Evolutionary conservation across 2,329 filamentous ascomycete species (phyloP).

Genomic region (Fusarium compactum): DNA sequence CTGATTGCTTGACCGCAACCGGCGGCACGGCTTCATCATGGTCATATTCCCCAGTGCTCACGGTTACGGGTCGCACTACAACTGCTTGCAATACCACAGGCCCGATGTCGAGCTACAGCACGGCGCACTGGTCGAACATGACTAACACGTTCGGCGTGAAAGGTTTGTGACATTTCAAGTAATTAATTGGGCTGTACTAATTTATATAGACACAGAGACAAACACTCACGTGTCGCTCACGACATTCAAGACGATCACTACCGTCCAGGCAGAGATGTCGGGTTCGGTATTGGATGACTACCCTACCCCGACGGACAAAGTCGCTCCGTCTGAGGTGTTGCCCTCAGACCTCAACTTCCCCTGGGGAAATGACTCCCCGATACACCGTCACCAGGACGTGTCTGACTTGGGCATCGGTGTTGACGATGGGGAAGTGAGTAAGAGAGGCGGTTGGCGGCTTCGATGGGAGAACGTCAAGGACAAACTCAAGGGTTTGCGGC

Average conservation of each 20-base stretch:
- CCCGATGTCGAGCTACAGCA: conserved; percentile 23
- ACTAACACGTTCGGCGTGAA: conserved; percentile 25
- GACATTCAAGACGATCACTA: conserved; percentile 42
- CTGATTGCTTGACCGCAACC: conserved; percentile 25
- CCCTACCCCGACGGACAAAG: conserved; percentile 38
- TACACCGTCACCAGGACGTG: conserved; percentile 52
- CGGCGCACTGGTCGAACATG: conserved; percentile 34
- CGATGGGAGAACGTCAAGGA: conserved; percentile 33
- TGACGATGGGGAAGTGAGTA: conserved; percentile 12
- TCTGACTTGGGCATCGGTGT: conserved; percentile 44
- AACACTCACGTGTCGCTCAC: conserved; percentile 27
- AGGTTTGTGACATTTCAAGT: conserved; percentile 24
- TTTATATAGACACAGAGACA: conserved; percentile 10
- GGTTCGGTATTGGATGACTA: conserved; percentile 17
- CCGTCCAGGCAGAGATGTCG: conserved; percentile 2
- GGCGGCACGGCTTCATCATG: conserved; percentile 7
- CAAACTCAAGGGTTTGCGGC: conserved; percentile 34
- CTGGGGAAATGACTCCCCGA: conserved; percentile 53
- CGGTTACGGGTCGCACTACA: conserved; percentile 12
- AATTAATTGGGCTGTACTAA: conserved; percentile 10
- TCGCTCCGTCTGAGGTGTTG: conserved; percentile 32
- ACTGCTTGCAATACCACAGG: conserved; percentile 44
- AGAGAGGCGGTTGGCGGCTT: conserved; percentile 17
- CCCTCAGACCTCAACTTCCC: conserved; percentile 52
- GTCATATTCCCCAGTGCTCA: conserved; percentile 27